phyloP scores from a whole-genome alignment of 2,329 filamentous ascomycete species.

The Hirsutella thompsonii region DNA sequence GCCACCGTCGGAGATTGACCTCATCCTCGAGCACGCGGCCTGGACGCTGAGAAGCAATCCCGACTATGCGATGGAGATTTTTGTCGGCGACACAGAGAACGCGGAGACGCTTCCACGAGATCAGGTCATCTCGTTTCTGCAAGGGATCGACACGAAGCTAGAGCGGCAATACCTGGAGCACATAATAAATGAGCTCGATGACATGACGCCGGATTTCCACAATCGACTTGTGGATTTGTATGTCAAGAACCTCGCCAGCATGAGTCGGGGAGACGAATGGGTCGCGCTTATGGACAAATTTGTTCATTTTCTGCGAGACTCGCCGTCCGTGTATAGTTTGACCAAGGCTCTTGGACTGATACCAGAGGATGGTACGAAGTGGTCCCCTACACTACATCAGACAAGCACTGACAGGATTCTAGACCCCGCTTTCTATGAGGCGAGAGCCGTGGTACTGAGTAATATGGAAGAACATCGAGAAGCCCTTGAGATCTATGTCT shows the following conservation, averaged over 20 bases:
- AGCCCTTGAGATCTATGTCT: conserved; percentile 94
- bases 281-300: conserved; percentile 51
- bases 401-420: conserved; percentile 4
- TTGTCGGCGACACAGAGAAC: conserved; percentile 86
- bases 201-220: conserved; percentile 76
- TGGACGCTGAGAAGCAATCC: conserved; percentile 72
- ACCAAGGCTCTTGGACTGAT: conserved; percentile 65
- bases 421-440: conserved; percentile 82
- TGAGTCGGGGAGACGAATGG: conserved; percentile 34
- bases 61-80: conserved; percentile 78
- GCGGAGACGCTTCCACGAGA: conserved; percentile 78
- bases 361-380: conserved; percentile 59
- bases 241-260: conserved; percentile 41
- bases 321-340: conserved; percentile 63
- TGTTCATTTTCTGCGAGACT: conserved; percentile 61
- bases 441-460: conserved; percentile 78
- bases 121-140: conserved; percentile 62
- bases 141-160: conserved; percentile 53
- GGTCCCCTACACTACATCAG: not conserved
- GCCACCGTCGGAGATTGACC: conserved; percentile 74
- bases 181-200: conserved; percentile 75
- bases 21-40: conserved; percentile 81
- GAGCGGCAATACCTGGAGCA: conserved; percentile 82
- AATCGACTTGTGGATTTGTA: conserved; percentile 65
- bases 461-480: conserved; percentile 95